These are phyloP conservation scores for Ascochyta pisi DNA, from an alignment of 2,329 filamentous ascomycete species.

Conservation along the genomic window DNA sequence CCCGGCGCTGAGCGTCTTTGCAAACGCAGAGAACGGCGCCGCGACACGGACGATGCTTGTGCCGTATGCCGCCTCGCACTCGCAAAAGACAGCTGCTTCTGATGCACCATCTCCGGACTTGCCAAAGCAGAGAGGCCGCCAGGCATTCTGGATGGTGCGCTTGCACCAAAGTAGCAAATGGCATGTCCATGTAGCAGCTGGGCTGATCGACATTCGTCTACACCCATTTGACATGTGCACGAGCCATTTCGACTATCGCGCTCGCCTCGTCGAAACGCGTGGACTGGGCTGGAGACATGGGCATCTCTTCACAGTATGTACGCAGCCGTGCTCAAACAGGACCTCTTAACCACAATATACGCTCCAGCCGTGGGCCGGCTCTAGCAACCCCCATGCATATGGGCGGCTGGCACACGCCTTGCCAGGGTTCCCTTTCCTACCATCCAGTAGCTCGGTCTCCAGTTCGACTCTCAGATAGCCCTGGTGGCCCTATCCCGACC, in stretches of 20 bases:
- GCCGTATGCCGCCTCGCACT: not conserved
- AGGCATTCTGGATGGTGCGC: constrained; percentile 4
- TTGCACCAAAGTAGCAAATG: constrained; percentile 35
- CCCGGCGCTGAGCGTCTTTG: not conserved
- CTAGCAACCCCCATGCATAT: constrained; percentile 20
- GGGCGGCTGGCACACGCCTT: constrained; percentile 11
- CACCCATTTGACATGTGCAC: not conserved
- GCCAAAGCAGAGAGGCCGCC: not conserved
- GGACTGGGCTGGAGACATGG: constrained; percentile 2
- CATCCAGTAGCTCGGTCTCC: constrained; percentile 18
- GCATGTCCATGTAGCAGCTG: constrained; percentile 8
- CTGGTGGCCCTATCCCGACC: constrained; percentile 27
- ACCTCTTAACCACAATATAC: not conserved
- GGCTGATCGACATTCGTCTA: not conserved
- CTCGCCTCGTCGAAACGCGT: constrained; percentile 12
- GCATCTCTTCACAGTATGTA: not conserved
- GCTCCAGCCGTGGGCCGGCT: constrained; percentile 11
- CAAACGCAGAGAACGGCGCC: not conserved
- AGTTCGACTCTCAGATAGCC: constrained; percentile 22
- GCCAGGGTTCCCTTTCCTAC: not conserved
- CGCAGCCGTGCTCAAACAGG: not conserved
- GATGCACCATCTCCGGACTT: not conserved
- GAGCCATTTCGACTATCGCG: constrained; percentile 8
- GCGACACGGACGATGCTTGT: not conserved
- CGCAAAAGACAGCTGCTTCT: not conserved